Conservation (phyloP, 768 basidiomycete species). For the Tephrocybe sp. region DNA sequence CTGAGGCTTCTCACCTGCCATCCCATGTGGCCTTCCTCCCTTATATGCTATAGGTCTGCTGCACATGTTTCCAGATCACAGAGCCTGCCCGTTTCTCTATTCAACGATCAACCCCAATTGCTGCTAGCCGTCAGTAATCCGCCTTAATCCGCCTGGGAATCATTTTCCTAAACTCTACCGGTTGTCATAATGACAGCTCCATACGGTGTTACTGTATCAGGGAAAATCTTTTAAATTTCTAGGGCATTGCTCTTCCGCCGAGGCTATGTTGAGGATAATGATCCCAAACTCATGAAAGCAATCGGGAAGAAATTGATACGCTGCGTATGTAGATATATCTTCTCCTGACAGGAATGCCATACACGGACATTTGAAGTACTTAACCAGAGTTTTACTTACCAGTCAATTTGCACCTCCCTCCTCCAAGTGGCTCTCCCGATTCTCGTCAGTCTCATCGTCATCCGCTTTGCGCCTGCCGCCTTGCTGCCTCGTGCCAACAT, state of each 20-base stretch:
- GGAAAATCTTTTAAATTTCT: slow-evolving; percentile 28
- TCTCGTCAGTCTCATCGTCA: neutral
- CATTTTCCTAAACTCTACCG: slow-evolving; percentile 21
- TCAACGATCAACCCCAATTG: neutral
- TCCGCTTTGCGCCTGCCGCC: neutral
- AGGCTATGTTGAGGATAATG: slow-evolving; percentile 28
- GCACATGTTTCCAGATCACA: slow-evolving; percentile 5
- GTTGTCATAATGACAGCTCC: slow-evolving; percentile 9
- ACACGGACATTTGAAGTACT: slow-evolving; percentile 15
- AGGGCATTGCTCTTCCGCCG: slow-evolving; percentile 29
- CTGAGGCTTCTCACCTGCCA: slow-evolving; percentile 4
- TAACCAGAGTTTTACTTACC: slow-evolving; percentile 15
- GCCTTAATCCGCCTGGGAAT: slow-evolving; percentile 32
- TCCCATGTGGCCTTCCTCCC: slow-evolving; percentile 7
- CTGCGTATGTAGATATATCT: slow-evolving; percentile 18
- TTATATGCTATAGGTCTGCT: neutral
- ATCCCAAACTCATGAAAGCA: slow-evolving; percentile 24
- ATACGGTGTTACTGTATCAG: slow-evolving; percentile 31
- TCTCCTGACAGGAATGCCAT: slow-evolving; percentile 20
- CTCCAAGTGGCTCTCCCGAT: neutral
- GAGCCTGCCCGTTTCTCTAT: neutral
- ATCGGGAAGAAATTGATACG: slow-evolving; percentile 25
- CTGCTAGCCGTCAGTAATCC: slow-evolving; percentile 17
- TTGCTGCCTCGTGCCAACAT: neutral
- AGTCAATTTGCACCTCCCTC: slow-evolving; percentile 1